Conservation (phyloP, 75 land plant species). For the Larix kaempferi region DNA sequence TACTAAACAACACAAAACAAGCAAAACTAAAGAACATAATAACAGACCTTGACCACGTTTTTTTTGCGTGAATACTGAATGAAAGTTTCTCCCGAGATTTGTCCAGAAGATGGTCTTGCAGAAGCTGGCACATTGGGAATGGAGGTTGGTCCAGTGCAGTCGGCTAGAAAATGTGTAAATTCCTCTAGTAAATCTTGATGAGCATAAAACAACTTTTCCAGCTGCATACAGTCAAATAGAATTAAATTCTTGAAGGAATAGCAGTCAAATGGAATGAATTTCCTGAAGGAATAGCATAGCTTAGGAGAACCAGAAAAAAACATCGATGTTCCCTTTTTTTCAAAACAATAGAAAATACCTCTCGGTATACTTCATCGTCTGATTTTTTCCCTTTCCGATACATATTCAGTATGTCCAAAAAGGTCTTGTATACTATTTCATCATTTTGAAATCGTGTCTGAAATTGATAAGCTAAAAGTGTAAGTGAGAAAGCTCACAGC, state of each 20-base stretch:
- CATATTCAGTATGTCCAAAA: constrained; percentile 78
- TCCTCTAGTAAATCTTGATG: constrained; percentile 82
- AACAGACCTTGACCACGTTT: constrained; percentile 10
- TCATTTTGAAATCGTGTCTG: constrained; percentile 81
- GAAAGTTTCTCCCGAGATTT: constrained; percentile 19
- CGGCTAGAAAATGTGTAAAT: constrained; percentile 82
- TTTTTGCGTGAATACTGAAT: constrained; percentile 23
- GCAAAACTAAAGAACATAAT: constrained; percentile 9
- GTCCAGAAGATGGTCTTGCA: constrained; percentile 22
- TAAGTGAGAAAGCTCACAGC: neutral
- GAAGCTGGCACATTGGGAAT: constrained; percentile 12
- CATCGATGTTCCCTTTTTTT: neutral
- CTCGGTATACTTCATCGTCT: constrained; percentile 76
- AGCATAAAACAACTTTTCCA: constrained; percentile 57
- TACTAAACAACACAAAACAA: neutral
- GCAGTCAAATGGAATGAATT: too few species aligned
- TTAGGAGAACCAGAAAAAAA: neutral
- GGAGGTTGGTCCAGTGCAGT: constrained; percentile 31
- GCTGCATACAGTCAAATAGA: constrained; percentile 27
- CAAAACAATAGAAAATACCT: constrained; percentile 33
- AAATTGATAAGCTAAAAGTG: neutral
- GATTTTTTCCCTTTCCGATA: constrained; percentile 75
- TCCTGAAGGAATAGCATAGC: too few species aligned
- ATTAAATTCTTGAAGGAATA: neutral
- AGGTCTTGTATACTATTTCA: constrained; percentile 74